Conservation (phyloP, 148 eudicot genomes). For the Diospyros lotus region DNA sequence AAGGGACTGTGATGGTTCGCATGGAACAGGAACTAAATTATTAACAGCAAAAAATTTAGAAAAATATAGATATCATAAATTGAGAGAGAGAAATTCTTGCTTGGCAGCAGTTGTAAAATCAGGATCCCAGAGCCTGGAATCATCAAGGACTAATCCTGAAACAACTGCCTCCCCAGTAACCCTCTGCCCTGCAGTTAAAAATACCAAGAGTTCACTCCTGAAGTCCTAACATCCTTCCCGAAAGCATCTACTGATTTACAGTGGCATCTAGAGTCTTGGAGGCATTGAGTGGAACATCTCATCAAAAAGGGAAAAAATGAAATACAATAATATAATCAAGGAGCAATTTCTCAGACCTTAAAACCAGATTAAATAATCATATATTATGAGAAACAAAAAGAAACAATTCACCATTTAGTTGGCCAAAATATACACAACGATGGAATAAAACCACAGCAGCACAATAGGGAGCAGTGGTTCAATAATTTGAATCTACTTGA, state of each 20-base stretch:
- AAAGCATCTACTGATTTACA: not conserved
- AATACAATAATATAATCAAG: not conserved
- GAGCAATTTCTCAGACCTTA: not conserved
- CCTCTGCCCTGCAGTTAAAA: slow-evolving; percentile 66
- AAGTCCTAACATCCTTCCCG: not conserved
- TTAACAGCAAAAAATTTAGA: not conserved
- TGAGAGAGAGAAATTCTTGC: slow-evolving; percentile 32
- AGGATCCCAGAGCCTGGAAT: slow-evolving; percentile 91
- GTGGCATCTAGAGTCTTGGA: not conserved
- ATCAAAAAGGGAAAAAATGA: not conserved
- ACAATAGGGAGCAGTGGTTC: not conserved
- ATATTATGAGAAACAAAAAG: not conserved
- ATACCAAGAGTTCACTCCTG: not conserved
- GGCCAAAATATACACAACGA: not conserved
- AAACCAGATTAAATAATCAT: not conserved
- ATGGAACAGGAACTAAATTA: not conserved
- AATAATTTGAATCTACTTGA: not conserved
- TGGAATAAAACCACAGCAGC: not conserved
- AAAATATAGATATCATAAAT: not conserved
- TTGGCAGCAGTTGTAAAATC: slow-evolving; percentile 82
- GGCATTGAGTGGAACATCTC: not conserved
- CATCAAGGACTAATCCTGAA: slow-evolving; percentile 77
- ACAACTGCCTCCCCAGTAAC: slow-evolving; percentile 92
- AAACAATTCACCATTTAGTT: not conserved
- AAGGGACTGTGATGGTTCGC: not conserved